Evolutionary conservation across 805 yeast species (phyloP).

Genomic region (Lachancea kluyveri): DNA sequence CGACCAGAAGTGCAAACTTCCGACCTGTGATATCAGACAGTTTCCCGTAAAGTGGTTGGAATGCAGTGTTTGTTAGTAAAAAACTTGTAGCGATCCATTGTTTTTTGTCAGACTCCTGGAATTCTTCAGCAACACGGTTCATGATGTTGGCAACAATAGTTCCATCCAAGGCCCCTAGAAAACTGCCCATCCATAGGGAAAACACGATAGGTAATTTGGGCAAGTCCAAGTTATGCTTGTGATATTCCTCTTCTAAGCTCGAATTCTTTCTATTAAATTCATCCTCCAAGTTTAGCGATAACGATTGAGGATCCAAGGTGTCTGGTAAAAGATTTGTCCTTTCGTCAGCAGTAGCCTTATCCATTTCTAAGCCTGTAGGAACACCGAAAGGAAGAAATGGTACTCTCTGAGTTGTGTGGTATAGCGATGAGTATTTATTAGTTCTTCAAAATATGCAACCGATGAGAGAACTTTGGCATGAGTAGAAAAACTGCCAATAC

Average conservation of each 20-base stretch:
- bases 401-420: too few species aligned
- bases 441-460: too few species aligned
- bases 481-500: too few species aligned
- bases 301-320: too few species aligned
- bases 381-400: too few species aligned
- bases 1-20: constrained; percentile 35
- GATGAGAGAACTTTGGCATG: too few species aligned
- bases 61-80: constrained; percentile 56
- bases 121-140: constrained; percentile 41
- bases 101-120: constrained; percentile 40
- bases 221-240: constrained; percentile 21
- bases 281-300: neutral
- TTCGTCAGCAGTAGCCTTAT: too few species aligned
- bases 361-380: too few species aligned
- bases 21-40: constrained; percentile 52
- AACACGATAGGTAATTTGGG: constrained; percentile 28
- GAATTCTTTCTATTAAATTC: neutral
- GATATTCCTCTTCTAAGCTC: constrained; percentile 20
- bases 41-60: constrained; percentile 62
- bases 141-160: constrained; percentile 46
- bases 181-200: constrained; percentile 43
- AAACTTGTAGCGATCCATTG: constrained; percentile 68
- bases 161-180: constrained; percentile 40
- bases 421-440: too few species aligned
- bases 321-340: too few species aligned